Base-by-base conservation (phyloP, 768 basidiomycete species). In the Paxillus rubicundulus region DNA sequence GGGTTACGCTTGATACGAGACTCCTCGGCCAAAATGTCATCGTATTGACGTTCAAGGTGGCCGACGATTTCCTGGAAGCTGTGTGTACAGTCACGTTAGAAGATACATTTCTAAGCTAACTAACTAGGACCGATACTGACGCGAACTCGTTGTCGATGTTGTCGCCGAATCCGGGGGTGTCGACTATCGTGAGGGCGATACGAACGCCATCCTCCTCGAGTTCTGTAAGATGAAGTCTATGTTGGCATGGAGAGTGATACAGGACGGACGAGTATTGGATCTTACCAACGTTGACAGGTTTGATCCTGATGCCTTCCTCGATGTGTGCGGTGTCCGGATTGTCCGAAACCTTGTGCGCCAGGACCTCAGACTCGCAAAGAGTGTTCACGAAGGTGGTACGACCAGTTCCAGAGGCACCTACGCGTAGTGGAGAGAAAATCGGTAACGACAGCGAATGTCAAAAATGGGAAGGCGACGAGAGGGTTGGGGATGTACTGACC, bases 321-420 rank as follows among this genome's bases (percentile, higher is more conserved):
- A 92, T 79, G 70, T 98, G 94, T 14, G 94, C 93, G n/a, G 82
- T 81, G 61, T 89, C 87, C 10, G 95, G 89, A 58, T 81, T 81
- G 67, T 92, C 89, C 54, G 82, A 84, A 45, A 90, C 77, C 73
- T 94, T 93, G 80, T 98, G 95, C 5, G 79, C 67, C 46, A 98
- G 77, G 18, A 98, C 92, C 62, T 94, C 90, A 33, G 88, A 87
- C 77, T 99, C 96, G 79, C 94, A 96, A 53, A 99, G 90, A 45
- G 97, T 99, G 79, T 99, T 99, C 69, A 99, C 93, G 65, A 99
- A 98, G 52, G 96, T 99, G 52, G 96, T 98, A 52, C 94, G 89
- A 56, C 94, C 94, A 47, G 94, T 96, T 41, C 96, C 96, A 72
- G 94, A 97, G 53, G 94, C 90, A 77, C 96, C 96, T 98, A 62